phyloP scores from a whole-genome alignment of 257 asterid species.

The Nicotiana knightiana region DNA sequence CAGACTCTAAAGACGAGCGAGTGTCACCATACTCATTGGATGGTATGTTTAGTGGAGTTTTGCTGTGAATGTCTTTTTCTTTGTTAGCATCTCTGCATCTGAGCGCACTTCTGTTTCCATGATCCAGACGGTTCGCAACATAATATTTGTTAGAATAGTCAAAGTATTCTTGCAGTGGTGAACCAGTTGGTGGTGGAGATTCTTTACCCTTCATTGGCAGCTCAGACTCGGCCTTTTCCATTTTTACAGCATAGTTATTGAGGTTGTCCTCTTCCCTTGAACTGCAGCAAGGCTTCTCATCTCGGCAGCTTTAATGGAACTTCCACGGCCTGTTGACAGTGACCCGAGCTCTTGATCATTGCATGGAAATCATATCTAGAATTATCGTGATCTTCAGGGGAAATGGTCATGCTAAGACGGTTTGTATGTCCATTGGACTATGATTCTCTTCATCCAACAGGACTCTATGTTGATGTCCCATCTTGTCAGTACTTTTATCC shows the following conservation, averaged over 20 bases:
- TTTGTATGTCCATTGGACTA: slow-evolving; percentile 15
- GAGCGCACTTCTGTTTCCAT: slow-evolving; percentile 49
- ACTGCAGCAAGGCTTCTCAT: slow-evolving; percentile 25
- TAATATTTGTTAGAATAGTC: slow-evolving; percentile 50
- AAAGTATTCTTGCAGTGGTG: slow-evolving; percentile 58
- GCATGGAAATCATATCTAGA: slow-evolving; percentile 52
- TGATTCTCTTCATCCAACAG: slow-evolving; percentile 14
- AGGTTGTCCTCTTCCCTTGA: slow-evolving; percentile 43
- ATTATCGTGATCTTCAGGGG: slow-evolving; percentile 54
- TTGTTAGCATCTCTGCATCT: slow-evolving; percentile 30
- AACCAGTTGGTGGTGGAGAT: slow-evolving; percentile 46
- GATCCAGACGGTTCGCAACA: slow-evolving; percentile 22
- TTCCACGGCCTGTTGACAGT: slow-evolving; percentile 20
- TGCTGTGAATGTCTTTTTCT: slow-evolving; percentile 29
- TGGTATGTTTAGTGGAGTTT: slow-evolving; percentile 40
- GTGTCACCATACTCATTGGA: slow-evolving; percentile 67
- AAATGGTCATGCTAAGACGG: slow-evolving; percentile 35
- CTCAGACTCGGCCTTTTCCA: slow-evolving; percentile 24
- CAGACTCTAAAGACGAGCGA: slow-evolving; percentile 66
- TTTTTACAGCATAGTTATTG: slow-evolving; percentile 11
- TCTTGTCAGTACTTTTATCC: slow-evolving; percentile 17
- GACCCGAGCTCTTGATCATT: slow-evolving; percentile 39
- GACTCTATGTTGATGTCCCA: slow-evolving; percentile 14
- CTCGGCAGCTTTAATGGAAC: slow-evolving; percentile 27
- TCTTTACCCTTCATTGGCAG: slow-evolving; percentile 27